A percentile compares a stretch with the other conserved stretches of the same genome.
Evolutionary conservation across 345 rosid species (phyloP).

Genomic region (Populus tremula): DNA sequence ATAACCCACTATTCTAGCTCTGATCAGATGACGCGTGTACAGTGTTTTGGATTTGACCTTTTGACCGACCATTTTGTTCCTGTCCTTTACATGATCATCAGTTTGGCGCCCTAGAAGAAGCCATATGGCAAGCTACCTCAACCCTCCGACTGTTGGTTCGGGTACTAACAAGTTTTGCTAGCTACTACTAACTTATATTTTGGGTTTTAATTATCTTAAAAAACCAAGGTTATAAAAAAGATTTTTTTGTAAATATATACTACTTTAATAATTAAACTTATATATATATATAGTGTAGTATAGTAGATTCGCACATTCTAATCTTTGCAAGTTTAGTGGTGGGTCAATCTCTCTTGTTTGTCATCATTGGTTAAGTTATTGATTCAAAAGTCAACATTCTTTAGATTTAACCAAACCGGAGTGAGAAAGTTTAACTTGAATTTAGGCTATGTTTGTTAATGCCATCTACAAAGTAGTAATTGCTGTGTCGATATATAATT

Average conservation of each 20-base stretch:
- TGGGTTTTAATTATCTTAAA: not conserved
- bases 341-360: not conserved
- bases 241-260: too few species aligned
- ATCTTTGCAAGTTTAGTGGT: not conserved
- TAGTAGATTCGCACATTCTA: not conserved
- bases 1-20: constrained; percentile 1
- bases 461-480: too few species aligned
- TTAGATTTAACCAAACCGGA: not conserved
- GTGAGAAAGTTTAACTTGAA: not conserved
- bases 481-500: too few species aligned
- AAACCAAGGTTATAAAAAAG: not conserved
- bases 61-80: not conserved
- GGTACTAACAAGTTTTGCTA: not conserved
- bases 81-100: not conserved
- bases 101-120: not conserved
- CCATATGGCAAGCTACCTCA: not conserved
- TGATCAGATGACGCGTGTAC: constrained; percentile 29
- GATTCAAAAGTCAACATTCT: not conserved
- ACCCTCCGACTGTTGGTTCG: not conserved
- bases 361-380: not conserved
- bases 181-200: not conserved
- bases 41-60: constrained; percentile 11
- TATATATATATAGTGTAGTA: too few species aligned
- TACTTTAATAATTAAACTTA: too few species aligned
- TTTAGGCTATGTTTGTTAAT: too few species aligned